Base-by-base conservation (phyloP, 2,329 filamentous ascomycete genomes). In the Fonsecaea erecta region DNA sequence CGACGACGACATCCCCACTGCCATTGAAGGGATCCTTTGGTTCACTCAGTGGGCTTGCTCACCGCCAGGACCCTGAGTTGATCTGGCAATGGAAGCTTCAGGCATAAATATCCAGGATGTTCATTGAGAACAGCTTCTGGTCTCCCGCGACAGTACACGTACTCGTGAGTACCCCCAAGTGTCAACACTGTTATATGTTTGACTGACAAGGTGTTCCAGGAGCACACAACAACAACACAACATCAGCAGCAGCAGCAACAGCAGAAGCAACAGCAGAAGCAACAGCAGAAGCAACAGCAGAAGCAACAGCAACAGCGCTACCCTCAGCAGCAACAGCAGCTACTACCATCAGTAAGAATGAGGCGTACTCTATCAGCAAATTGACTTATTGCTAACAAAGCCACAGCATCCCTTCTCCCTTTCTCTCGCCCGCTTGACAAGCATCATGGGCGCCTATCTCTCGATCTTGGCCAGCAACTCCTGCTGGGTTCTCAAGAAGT, bases 401-500 rank as follows among this genome's bases (percentile, higher is more conserved):
- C 9, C 59, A 55, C 52, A 16, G 12, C 9, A 7, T 14, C 28
- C 30, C 46, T 16, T 32, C 28, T 37, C 26, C 48, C 52, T 32
- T 21, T 9, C 12, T 24, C 30, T 46, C 14, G 30, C 46, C 24
- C 37, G 11, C 21, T 18, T 9, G 55, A 58, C 55, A 58, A 18
- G 26, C 35, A 48, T 37, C 26, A 58, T 58, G 55, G 55, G 55
- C 37, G 8, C 21, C 35, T 58, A 14, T 8, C 7, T 46, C 55
- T 58, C 55, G 3, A 16, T 48, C 37, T 16, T 58, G 35, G 30
- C n/a, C 35, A 30, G 14, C 35, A 26, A 48, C 24, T 7, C 12
- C 37, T 46, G 35, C 26, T 58, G 55, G 55, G n/a, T 7, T 2
- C 11, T 30, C 40, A 46, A 43, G 55, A 46, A 37, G 55, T 58